Conservation (phyloP, 2,329 filamentous ascomycete species). For the Bipolaris victoriae region DNA sequence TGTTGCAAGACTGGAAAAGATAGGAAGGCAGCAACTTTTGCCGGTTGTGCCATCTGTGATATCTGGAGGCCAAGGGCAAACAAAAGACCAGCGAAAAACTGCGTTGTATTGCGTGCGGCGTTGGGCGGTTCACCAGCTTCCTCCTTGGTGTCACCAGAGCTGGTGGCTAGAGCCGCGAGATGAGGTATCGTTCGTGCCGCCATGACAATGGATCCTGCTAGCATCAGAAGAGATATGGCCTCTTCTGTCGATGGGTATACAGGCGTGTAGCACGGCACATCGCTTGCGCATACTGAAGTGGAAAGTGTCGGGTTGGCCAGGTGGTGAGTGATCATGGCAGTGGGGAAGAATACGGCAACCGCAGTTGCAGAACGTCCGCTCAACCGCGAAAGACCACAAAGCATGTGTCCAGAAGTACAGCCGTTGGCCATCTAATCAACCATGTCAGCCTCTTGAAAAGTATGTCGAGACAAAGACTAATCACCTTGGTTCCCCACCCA, state of each 20-base stretch:
- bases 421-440: slow-evolving; percentile 47
- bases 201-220: slow-evolving; percentile 37
- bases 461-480: not conserved
- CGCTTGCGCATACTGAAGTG: slow-evolving; percentile 45
- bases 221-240: slow-evolving; percentile 45
- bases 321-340: slow-evolving; percentile 43
- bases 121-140: not conserved
- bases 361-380: slow-evolving; percentile 58
- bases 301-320: slow-evolving; percentile 52
- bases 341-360: slow-evolving; percentile 44
- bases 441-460: slow-evolving; percentile 13
- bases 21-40: slow-evolving; percentile 60
- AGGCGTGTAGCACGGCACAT: slow-evolving; percentile 55
- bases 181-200: slow-evolving; percentile 31
- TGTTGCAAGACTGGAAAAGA: slow-evolving; percentile 49
- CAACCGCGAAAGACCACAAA: slow-evolving; percentile 59
- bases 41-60: slow-evolving; percentile 58
- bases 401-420: slow-evolving; percentile 63
- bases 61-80: slow-evolving; percentile 60
- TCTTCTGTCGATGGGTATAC: slow-evolving; percentile 48
- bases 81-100: slow-evolving; percentile 56
- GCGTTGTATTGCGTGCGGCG: slow-evolving; percentile 46
- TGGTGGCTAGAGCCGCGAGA: slow-evolving; percentile 22
- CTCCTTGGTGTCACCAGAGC: slow-evolving; percentile 14
- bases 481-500: slow-evolving; percentile 61